These are phyloP conservation scores for Medicago ruthenica DNA, from an alignment of 306 rosid species.

Conservation along the genomic window DNA sequence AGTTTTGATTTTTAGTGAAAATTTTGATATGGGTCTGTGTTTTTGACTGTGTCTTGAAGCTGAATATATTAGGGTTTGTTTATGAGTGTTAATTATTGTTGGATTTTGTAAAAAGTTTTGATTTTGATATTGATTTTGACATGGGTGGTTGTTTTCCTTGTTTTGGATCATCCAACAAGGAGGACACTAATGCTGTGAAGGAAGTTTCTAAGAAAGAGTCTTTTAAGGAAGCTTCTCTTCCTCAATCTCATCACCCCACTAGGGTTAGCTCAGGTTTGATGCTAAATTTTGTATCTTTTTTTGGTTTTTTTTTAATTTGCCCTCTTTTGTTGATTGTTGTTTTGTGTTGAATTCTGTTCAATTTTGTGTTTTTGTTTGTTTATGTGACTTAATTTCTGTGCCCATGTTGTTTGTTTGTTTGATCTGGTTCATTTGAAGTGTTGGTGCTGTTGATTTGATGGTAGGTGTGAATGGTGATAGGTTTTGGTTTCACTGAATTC, in stretches of 20 bases:
- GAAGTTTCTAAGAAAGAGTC: conserved; percentile 79
- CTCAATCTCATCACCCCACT: conserved; percentile 73
- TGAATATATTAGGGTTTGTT: conserved; percentile 28
- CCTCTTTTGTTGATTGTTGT: conserved; percentile 43
- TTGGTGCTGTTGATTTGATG: conserved; percentile 45
- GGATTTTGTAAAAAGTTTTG: conserved; percentile 49
- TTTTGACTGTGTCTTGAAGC: conserved; percentile 28
- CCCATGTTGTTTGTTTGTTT: conserved; percentile 42
- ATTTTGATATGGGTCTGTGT: conserved; percentile 54
- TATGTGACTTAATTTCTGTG: conserved; percentile 36
- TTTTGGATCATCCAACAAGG: conserved; percentile 87
- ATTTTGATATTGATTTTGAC: conserved; percentile 69
- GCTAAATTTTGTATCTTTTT: conserved; percentile 29
- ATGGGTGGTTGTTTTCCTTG: conserved; percentile 99
- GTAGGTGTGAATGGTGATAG: conserved; percentile 14
- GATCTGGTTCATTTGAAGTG: conserved; percentile 67
- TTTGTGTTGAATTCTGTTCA: conserved; percentile 48
- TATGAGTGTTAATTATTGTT: conserved; percentile 47
- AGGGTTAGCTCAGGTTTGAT: conserved; percentile 76
- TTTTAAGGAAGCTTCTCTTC: conserved; percentile 69
- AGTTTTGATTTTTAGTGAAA: conserved; percentile 43
- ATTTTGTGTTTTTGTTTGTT: conserved; percentile 39
- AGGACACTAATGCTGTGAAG: conserved; percentile 61
- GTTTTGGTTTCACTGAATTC: conserved; percentile 15
- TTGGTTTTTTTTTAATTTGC: neutral